phyloP scores from a whole-genome alignment of 176 grass and related monocot species.

The Coix lacrymajobi region DNA sequence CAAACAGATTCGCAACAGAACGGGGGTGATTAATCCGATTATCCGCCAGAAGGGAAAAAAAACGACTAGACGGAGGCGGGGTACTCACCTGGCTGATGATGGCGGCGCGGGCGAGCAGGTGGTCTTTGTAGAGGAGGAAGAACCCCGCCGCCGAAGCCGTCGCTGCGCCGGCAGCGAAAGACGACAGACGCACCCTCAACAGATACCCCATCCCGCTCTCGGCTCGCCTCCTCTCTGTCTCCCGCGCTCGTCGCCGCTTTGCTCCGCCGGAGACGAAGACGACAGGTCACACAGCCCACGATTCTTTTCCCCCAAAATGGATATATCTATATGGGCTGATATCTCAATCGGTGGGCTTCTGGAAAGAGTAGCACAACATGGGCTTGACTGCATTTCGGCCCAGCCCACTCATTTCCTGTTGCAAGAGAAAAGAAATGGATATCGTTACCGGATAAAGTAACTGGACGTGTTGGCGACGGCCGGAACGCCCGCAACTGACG shows the following conservation, averaged over 20 bases:
- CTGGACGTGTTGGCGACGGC: background rate
- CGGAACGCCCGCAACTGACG: background rate
- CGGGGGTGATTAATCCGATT: background rate
- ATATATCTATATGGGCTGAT: background rate
- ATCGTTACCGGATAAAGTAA: slow-evolving; percentile 28
- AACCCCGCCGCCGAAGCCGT: slow-evolving; percentile 53
- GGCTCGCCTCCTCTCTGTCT: background rate
- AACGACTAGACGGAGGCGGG: background rate
- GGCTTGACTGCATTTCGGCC: slow-evolving; percentile 11
- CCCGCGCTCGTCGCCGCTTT: slow-evolving; percentile 24
- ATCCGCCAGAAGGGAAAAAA: rapidly evolving
- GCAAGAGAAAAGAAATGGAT: background rate
- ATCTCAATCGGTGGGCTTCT: background rate
- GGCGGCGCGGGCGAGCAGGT: slow-evolving; percentile 52
- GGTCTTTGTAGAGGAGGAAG: slow-evolving; percentile 83
- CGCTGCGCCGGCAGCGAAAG: slow-evolving; percentile 58
- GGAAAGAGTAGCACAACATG: background rate
- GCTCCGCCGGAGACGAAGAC: slow-evolving; percentile 36
- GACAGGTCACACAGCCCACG: background rate
- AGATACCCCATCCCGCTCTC: slow-evolving; percentile 55
- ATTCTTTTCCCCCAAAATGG: background rate
- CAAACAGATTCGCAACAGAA: background rate
- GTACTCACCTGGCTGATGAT: slow-evolving; percentile 50
- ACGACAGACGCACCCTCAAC: slow-evolving; percentile 59
- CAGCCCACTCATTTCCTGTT: background rate